Conservation (phyloP, 164 flowering plant genomes). For the Echeveria elegans region DNA sequence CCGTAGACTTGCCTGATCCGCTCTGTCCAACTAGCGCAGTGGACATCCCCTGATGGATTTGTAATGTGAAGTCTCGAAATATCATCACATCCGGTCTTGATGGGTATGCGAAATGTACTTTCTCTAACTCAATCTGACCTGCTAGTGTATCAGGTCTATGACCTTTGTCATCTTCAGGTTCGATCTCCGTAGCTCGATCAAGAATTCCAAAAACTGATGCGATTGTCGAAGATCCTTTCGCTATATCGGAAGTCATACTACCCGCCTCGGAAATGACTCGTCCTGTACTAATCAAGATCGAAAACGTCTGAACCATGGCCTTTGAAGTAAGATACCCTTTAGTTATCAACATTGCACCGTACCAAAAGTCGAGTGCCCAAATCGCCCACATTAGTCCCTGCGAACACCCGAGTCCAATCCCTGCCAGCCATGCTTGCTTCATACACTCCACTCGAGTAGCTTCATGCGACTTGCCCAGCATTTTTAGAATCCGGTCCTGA, state of each 20-base stretch:
- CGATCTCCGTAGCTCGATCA: constrained; percentile 52
- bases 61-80: constrained; percentile 38
- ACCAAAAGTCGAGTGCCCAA: constrained; percentile 82
- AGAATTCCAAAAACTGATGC: constrained; percentile 60
- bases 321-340: constrained; percentile 41
- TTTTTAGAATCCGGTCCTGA: constrained; percentile 48
- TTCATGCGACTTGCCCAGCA: constrained; percentile 55
- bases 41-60: constrained; percentile 47
- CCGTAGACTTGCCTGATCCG: constrained; percentile 68
- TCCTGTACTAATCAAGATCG: constrained; percentile 69
- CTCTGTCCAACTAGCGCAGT: constrained; percentile 68
- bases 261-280: constrained; percentile 86
- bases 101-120: constrained; percentile 54
- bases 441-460: constrained; percentile 47
- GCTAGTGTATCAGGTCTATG: constrained; percentile 30
- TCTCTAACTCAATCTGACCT: constrained; percentile 33
- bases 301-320: constrained; percentile 55
- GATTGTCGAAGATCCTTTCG: constrained; percentile 58
- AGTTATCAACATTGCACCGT: constrained; percentile 50
- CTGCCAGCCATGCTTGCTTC: constrained; percentile 69
- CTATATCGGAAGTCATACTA: constrained; percentile 72
- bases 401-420: constrained; percentile 57
- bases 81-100: constrained; percentile 38
- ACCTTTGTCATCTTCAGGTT: constrained; percentile 60
- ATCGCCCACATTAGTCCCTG: constrained; percentile 43